A percentile compares a stretch with the other conserved stretches of the same genome.
Evolutionary conservation across 768 basidiomycete species (phyloP).

Genomic region (Coprinopsis sp.): DNA sequence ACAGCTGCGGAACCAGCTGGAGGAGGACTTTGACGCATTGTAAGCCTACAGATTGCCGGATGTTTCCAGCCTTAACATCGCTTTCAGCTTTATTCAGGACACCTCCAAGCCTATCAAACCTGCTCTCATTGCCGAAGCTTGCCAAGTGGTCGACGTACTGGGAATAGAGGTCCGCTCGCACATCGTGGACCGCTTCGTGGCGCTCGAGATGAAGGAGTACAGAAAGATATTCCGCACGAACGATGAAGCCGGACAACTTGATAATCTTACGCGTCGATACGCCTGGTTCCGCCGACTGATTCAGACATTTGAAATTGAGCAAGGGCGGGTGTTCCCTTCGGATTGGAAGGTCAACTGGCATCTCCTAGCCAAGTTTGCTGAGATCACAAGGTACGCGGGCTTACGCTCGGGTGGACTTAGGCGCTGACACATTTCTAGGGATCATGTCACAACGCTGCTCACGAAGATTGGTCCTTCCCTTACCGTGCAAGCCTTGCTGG

Average conservation of each 20-base stretch:
- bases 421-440: conserved; percentile 38
- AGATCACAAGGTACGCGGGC: conserved; percentile 73
- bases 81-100: conserved; percentile 75
- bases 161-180: conserved; percentile 78
- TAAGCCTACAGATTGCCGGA: conserved; percentile 37
- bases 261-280: conserved; percentile 89
- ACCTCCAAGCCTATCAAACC: conserved; percentile 61
- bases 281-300: conserved; percentile 92
- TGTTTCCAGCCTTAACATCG: neutral
- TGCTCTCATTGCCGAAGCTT: conserved; percentile 71
- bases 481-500: conserved; percentile 75
- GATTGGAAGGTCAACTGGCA: conserved; percentile 85
- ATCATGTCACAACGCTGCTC: conserved; percentile 77
- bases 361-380: conserved; percentile 80
- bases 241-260: conserved; percentile 94
- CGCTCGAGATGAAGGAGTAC: conserved; percentile 91
- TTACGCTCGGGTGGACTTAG: neutral
- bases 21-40: conserved; percentile 91
- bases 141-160: conserved; percentile 83
- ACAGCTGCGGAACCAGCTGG: conserved; percentile 74
- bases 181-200: conserved; percentile 84
- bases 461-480: conserved; percentile 73
- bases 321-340: conserved; percentile 75
- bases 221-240: conserved; percentile 89
- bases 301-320: conserved; percentile 82